Evolutionary conservation across 352 stramenopile species (phyloP), one percentile per base, ranked within the genome.

Genomic region (Pythium brassicae): DNA sequence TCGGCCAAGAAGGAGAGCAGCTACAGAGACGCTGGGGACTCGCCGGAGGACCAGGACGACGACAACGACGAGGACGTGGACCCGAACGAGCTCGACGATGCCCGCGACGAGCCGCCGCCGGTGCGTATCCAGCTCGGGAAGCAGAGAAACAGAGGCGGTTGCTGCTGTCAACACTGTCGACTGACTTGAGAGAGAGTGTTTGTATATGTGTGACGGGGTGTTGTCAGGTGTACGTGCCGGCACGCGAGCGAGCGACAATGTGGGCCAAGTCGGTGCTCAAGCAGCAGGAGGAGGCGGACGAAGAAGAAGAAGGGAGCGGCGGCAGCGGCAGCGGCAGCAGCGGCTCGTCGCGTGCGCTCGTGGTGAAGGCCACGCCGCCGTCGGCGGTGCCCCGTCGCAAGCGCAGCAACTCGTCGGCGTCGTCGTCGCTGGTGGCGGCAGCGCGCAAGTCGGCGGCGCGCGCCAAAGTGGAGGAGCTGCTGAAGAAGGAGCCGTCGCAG

Each of bases 401-500:
- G 62, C 73, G 71, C 55, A 88, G 73, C 67, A 81, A 76, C 37
- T 83, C 76, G 59, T 63, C 73, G n/a, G 76, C 68, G 4, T 81
- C 73, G n/a, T 76, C 68, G 4, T 81, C 71, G 6, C 65, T 79
- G 17, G 53, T 66, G 14, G 85, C 79, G 1, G 39, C 73, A 44
- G 55, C 70, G 2, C 50, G 43, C 12, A 61, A 47, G 20, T 59
- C 47, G 8, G 49, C 53, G 22, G 42, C 42, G 19, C 71, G 73
- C 27, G 75, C 62, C 37, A 86, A 84, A 59, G 72, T 78, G 29
- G 69, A 83, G 15, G 73, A 89, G 49, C 50, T 85, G 20, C 17
- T 76, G 29, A 80, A 85, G 69, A 89, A 92, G 44, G 76, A 88
- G 57, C 77, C 76, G 3, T 87, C 80, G 9, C 72, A 91, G 59